Conservation (phyloP, 106 monocot genomes). For the Narthecium ossifragum region DNA sequence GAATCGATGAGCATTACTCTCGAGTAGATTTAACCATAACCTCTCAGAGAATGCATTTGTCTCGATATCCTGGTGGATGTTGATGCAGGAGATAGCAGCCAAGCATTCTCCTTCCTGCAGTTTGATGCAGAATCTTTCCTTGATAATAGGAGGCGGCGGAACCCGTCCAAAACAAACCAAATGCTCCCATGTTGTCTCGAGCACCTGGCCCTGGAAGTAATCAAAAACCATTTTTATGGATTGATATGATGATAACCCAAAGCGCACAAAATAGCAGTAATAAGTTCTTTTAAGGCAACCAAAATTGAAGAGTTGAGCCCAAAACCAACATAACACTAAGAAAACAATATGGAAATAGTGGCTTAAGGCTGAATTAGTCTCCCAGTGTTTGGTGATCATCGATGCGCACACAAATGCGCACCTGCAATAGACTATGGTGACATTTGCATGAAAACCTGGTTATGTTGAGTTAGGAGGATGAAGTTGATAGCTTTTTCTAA, state of each 20-base stretch:
- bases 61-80: slow-evolving; percentile 21
- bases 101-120: slow-evolving; percentile 36
- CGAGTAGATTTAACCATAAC: slow-evolving; percentile 58
- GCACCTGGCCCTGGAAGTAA: slow-evolving; percentile 39
- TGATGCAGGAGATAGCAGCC: slow-evolving; percentile 50
- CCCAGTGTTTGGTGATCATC: too few relatives aligned
- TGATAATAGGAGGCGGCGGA: slow-evolving; percentile 67
- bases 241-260: not conserved
- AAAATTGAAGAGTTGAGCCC: too few relatives aligned
- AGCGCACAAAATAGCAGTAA: not conserved
- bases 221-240: not conserved
- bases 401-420: not conserved
- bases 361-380: too few relatives aligned
- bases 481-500: too few relatives aligned
- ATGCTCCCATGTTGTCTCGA: slow-evolving; percentile 72
- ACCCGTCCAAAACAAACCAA: slow-evolving; percentile 37
- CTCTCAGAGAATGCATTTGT: slow-evolving; percentile 39
- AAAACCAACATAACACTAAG: too few relatives aligned
- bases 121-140: slow-evolving; percentile 74
- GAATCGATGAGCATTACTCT: slow-evolving; percentile 25
- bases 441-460: too few relatives aligned
- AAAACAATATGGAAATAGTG: too few relatives aligned
- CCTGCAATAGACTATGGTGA: not conserved
- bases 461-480: too few relatives aligned
- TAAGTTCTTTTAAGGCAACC: too few relatives aligned